phyloP scores from a whole-genome alignment of 345 rosid species.

The Gossypium australe region DNA sequence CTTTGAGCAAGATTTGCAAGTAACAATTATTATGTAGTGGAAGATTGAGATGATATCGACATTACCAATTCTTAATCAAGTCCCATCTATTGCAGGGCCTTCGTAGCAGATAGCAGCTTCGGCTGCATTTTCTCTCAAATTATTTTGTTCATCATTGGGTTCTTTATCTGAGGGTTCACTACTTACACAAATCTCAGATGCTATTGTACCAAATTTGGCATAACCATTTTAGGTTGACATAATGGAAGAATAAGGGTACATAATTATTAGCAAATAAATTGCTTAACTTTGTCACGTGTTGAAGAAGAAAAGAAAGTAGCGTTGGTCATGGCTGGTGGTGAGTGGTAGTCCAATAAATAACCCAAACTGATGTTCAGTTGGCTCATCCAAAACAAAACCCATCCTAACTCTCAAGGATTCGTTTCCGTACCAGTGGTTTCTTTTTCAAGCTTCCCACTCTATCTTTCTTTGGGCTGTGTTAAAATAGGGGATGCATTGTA shows the following conservation, averaged over 20 bases:
- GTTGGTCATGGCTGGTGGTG: no score
- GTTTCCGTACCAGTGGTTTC: no score
- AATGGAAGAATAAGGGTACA: neutral
- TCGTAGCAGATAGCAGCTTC: slow-evolving; percentile 2
- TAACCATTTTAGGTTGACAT: slow-evolving; percentile 7
- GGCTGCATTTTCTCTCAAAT: slow-evolving; percentile 18
- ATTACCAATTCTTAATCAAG: slow-evolving; percentile 5
- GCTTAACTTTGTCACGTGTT: neutral
- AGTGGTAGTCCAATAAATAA: no score
- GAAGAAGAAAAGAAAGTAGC: no score
- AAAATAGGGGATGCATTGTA: no score
- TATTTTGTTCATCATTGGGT: slow-evolving; percentile 21
- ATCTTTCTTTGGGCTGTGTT: no score
- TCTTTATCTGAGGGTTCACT: slow-evolving; percentile 22
- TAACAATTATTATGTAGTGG: neutral
- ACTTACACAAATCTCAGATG: slow-evolving; percentile 33
- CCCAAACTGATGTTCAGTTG: no score
- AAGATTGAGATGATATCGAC: neutral
- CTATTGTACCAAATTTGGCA: slow-evolving; percentile 13
- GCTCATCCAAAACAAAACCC: no score
- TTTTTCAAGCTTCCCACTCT: no score
- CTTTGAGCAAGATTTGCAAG: slow-evolving; percentile 9
- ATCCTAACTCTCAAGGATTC: no score
- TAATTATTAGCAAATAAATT: neutral
- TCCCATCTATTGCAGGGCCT: neutral